Conservation (phyloP, 2,329 filamentous ascomycete genomes). For the Albifimbria verrucaria region DNA sequence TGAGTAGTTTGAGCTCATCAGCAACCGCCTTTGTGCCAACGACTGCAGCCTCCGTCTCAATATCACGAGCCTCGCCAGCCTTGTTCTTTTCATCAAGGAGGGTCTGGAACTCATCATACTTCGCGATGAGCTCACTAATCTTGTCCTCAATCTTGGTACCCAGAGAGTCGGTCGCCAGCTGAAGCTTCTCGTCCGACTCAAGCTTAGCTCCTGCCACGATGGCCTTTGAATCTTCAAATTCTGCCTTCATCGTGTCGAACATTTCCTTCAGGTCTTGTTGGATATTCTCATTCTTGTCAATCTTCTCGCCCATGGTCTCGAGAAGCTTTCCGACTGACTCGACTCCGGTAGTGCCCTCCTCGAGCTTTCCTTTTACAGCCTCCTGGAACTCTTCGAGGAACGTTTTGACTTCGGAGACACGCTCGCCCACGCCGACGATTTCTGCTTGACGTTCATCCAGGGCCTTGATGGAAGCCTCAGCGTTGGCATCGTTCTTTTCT, state of each 20-base stretch:
- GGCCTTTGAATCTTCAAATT: conserved; percentile 83
- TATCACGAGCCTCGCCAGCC: conserved; percentile 69
- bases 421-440: conserved; percentile 72
- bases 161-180: conserved; percentile 52
- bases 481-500: conserved; percentile 63
- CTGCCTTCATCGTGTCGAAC: conserved; percentile 71
- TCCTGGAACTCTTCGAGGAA: conserved; percentile 77
- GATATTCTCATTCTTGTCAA: conserved; percentile 54
- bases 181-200: conserved; percentile 78
- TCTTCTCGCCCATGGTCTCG: conserved; percentile 62
- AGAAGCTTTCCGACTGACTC: conserved; percentile 71
- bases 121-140: conserved; percentile 74
- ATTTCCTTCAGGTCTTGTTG: conserved; percentile 67
- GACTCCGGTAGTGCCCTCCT: conserved; percentile 68
- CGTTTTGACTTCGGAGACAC: conserved; percentile 73
- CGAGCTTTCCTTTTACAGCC: conserved; percentile 71
- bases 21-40: conserved; percentile 73
- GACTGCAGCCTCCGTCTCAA: conserved; percentile 70
- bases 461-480: conserved; percentile 71
- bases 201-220: conserved; percentile 77
- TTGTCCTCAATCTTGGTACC: conserved; percentile 59
- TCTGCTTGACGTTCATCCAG: conserved; percentile 84
- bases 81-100: conserved; percentile 71
- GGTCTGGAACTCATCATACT: conserved; percentile 82
- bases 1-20: conserved; percentile 81